Evolutionary conservation across 2,329 filamentous ascomycete species (phyloP), one percentile per base, ranked within the genome.

Genomic region (Thielaviopsis musarum): DNA sequence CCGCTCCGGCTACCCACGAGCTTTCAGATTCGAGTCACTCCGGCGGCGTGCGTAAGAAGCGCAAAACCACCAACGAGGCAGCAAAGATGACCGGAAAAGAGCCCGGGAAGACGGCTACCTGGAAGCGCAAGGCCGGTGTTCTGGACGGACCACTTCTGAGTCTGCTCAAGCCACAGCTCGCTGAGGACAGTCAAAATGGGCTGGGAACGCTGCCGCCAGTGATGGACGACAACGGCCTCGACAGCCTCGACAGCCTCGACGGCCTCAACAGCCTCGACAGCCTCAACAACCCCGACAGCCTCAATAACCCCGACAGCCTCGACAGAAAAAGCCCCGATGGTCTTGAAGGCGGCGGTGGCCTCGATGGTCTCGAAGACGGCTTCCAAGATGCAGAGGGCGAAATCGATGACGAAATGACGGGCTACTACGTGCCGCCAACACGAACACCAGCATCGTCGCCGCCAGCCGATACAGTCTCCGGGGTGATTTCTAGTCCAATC

Each of bases 371-470:
- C 15, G 15, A 12, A 26, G 59, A 61, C n/a, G 59, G 56, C 7
- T 51, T 55, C 9, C 56, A 52, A 48, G 59, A 61, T 48, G 59
- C 59, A 21, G 60, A 61, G 53, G 60, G 60, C 10, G 60, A 61
- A 21, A 28, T 54, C 7, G 60, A 61, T 17, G 52, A 61, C 12
- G 60, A 59, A 19, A 52, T 56, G 26, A 38, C 34, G 34, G 51
- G 51, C 51, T 58, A 45, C 19, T 58, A 45, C 51, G 24, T 45
- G n/a, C 45, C 41, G 9, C 10, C 22, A 30, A 21, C 53, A 2
- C 58, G 57, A 19, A 61, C 45, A 26, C 53, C 57, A 12, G 52
- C 54, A 17, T 56, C 30, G 48, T 59, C 56, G 9, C 60, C 57
- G 26, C 56, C 60, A 9, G 41, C 13, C 13, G 22, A 52, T 10